Base-by-base conservation (phyloP, 2,329 filamentous ascomycete species). In the Fusarium lyarnte region DNA sequence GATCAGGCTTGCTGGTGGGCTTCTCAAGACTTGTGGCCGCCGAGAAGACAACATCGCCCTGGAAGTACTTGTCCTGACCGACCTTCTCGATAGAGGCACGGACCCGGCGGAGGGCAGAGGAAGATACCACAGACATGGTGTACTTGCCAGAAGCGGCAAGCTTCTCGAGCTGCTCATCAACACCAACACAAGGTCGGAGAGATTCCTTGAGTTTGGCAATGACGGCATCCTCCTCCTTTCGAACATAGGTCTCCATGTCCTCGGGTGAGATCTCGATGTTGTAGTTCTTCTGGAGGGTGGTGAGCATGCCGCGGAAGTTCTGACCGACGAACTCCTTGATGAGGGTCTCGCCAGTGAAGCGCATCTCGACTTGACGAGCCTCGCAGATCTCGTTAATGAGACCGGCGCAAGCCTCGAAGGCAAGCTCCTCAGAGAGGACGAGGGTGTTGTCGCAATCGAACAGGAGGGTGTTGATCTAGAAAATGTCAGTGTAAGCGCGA, bases 291-390 rank as follows among this genome's bases (percentile, higher is more conserved):
- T 94, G 91, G 69, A 97, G 89, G 69, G 89, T 90, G 66, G 86
- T 83, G 84, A 97, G 91, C 93, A 97, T 97, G 83, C 94, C 93
- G 76, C 94, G 93, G 88, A 97, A 97, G 88, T 97, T 97, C 82
- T 96, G 92, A 77, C 95, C 94, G 76, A 97, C 94, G 78, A 97
- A 97, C 84, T 97, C 93, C 76, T 87, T 85, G 84, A 97, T 93
- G 72, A 97, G 91, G 67, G 90, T 87, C 52, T 91, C 89, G 78
- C 92, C 92, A 8, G 93, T 94, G 86, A 97, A 97, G 80, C 88
- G 89, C 76, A 89, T 86, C 35, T 81, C 74, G 67, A 94, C 86
- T 77, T 87, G 84, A 79, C 92, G 87, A 78, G 88, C 87, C 76
- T 87, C 86, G 81, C 95, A 90, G 81, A 97, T 93, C 82, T 94